A percentile compares a stretch with the other conserved stretches of the same genome.
phyloP scores from a whole-genome alignment of 1,284 basidiomycete genomes.

The Ganoderma lucidum region DNA sequence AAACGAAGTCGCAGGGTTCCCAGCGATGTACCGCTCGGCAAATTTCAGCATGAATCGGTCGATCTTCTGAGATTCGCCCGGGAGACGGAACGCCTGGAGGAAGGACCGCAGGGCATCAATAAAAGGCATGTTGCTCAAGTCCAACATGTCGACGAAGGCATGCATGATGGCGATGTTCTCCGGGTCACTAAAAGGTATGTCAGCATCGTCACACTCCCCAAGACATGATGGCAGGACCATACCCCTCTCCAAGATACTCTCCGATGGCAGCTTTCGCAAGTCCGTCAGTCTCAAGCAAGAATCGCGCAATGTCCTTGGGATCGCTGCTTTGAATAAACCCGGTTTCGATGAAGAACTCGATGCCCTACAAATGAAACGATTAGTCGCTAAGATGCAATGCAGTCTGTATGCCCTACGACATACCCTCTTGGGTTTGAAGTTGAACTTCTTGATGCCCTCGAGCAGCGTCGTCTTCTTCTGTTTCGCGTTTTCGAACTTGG shows the following conservation, averaged over 20 bases:
- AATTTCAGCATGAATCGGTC: slow-evolving; percentile 99
- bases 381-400: too few species aligned
- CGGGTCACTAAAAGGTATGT: slow-evolving; percentile 67
- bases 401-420: neutral
- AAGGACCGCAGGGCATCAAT: slow-evolving; percentile 89
- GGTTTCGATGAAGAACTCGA: slow-evolving; percentile 89
- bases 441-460: slow-evolving; percentile 98
- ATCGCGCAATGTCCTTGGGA: slow-evolving; percentile 87
- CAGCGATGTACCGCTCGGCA: slow-evolving; percentile 92
- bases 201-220: slow-evolving; percentile 21
- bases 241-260: slow-evolving; percentile 98
- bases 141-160: slow-evolving; percentile 91
- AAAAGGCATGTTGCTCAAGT: slow-evolving; percentile 84
- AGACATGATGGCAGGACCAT: slow-evolving; percentile 40
- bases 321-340: slow-evolving; percentile 86
- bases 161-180: slow-evolving; percentile 94
- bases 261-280: slow-evolving; percentile 97
- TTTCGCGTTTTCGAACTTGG: slow-evolving; percentile 94
- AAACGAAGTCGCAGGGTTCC: slow-evolving; percentile 84
- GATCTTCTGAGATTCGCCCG: slow-evolving; percentile 97
- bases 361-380: slow-evolving; percentile 60
- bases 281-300: slow-evolving; percentile 92
- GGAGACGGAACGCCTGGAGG: slow-evolving; percentile 93
- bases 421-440: slow-evolving; percentile 96
- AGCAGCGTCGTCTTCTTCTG: slow-evolving; percentile 95